Base-by-base conservation (phyloP, 257 asterid genomes). In the Forsythia viridissima region DNA sequence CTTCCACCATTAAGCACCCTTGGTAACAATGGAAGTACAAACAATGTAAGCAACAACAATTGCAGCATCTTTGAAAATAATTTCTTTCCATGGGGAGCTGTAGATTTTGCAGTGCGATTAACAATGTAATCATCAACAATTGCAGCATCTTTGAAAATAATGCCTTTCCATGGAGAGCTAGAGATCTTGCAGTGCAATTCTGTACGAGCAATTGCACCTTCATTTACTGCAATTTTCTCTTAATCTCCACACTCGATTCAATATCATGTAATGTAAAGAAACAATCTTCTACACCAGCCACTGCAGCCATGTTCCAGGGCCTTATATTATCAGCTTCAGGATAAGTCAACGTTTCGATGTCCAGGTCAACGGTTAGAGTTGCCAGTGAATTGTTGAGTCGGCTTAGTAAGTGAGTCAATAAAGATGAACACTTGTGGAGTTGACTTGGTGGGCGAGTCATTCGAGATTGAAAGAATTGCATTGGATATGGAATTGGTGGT, bases 201-300 rank as follows among this genome's bases (percentile, higher is more conserved):
- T n/a, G n/a, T n/a, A n/a, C n/a, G n/a, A n/a, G n/a, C n/a, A n/a
- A n/a, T n/a, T n/a, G n/a, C n/a, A n/a, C n/a, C 84, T 81, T 66
- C 82, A 75, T 72, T 84, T 76, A 83, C 87, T 40, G 79, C 80
- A 21, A 1, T 21, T 63, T 21, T 63, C 70, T 63, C 70, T 3
- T 16, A 63, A 63, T 24, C 39, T 30, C 18, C 37, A 21, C 7
- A 18, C 3, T 57, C 3, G 70, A 10, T 11, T 63, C 70, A 63
- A 63, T 6, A 9, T 63, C 39, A 16, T 24, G 38, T 63, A 63
- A 21, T 30, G 39, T 16, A 24, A 10, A 9, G 38, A 63, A 63
- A 63, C 70, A 63, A 24, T 63, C 70, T 3, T 63, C 39, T 63
- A 39, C 70, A 63, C 6, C 39, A 6, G 5, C 39, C 38, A 24